Percentiles rank a stretch among this genome's conserved stretches.
Conservation (phyloP, 2,329 filamentous ascomycete genomes). For the Dactylonectria estremocensis region DNA sequence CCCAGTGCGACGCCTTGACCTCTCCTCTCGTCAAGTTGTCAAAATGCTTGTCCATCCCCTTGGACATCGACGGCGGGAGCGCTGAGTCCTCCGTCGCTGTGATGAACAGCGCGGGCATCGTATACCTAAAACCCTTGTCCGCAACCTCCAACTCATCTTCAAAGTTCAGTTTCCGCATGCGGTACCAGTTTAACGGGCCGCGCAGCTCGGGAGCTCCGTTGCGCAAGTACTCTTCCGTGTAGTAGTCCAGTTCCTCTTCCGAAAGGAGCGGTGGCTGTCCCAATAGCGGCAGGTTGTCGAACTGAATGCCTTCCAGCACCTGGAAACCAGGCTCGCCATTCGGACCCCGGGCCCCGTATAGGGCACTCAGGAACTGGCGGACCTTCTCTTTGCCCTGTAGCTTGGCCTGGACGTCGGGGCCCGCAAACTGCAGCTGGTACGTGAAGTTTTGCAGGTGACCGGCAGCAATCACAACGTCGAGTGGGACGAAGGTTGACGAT, state of each 20-base stretch:
- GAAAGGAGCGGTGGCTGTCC: constrained; percentile 72
- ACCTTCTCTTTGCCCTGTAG: constrained; percentile 74
- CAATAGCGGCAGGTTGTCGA: constrained; percentile 74
- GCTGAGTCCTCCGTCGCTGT: constrained; percentile 79
- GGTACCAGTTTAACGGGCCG: constrained; percentile 92
- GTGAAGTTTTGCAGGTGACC: constrained; percentile 76
- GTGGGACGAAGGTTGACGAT: constrained; percentile 63
- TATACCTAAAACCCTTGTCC: constrained; percentile 67
- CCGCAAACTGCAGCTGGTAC: constrained; percentile 88
- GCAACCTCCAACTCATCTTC: constrained; percentile 79
- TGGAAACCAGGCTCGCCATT: constrained; percentile 72
- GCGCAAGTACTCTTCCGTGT: constrained; percentile 79
- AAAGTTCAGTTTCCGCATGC: constrained; percentile 79
- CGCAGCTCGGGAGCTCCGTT: constrained; percentile 73
- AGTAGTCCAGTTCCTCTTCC: constrained; percentile 82
- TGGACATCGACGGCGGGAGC: constrained; percentile 79
- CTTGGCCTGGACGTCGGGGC: constrained; percentile 74
- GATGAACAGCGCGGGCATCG: constrained; percentile 81
- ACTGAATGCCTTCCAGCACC: constrained; percentile 72
- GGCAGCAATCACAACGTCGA: constrained; percentile 72
- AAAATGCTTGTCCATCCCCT: constrained; percentile 79
- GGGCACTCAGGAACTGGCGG: constrained; percentile 76
- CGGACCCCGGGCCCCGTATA: constrained; percentile 78
- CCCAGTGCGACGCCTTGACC: constrained; percentile 86
- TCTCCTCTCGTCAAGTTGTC: constrained; percentile 75